Evolutionary conservation across 148 eudicot species (phyloP).

Genomic region (Euryodendron excelsum): DNA sequence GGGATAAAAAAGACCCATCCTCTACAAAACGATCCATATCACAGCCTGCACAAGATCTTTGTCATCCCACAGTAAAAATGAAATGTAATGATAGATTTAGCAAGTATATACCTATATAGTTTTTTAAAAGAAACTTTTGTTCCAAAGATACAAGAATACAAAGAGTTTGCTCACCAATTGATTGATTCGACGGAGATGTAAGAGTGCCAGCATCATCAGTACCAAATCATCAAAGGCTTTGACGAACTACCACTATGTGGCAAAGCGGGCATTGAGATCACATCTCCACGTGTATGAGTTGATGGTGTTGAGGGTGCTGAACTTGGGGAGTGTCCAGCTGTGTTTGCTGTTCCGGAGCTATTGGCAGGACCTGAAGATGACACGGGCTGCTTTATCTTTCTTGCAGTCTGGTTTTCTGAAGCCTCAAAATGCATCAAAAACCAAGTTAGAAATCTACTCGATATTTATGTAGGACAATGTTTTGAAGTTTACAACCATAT

Average conservation of each 20-base stretch:
- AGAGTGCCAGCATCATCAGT: slow-evolving; percentile 40
- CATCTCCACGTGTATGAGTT: slow-evolving; percentile 88
- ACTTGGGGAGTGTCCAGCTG: slow-evolving; percentile 89
- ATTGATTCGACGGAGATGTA: slow-evolving; percentile 47
- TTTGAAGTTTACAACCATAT: neutral
- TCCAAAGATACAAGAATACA: slow-evolving; percentile 4
- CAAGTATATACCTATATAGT: neutral
- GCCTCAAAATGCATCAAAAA: slow-evolving; percentile 38
- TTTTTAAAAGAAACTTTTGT: neutral
- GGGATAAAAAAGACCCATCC: slow-evolving; percentile 66
- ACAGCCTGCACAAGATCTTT: slow-evolving; percentile 36
- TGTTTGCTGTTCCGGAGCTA: slow-evolving; percentile 94
- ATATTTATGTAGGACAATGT: neutral
- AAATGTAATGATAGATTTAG: slow-evolving; percentile 4
- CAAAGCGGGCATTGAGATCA: slow-evolving; percentile 67
- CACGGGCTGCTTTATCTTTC: slow-evolving; percentile 85
- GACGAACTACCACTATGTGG: slow-evolving; percentile 54
- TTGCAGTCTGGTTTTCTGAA: slow-evolving; percentile 64
- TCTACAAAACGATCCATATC: slow-evolving; percentile 50
- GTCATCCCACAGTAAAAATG: slow-evolving; percentile 23
- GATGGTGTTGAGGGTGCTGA: slow-evolving; percentile 96
- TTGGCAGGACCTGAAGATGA: slow-evolving; percentile 95
- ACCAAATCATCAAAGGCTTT: slow-evolving; percentile 46
- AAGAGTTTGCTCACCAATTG: slow-evolving; percentile 37
- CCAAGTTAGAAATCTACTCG: slow-evolving; percentile 24